A percentile compares a stretch with the other conserved stretches of the same genome.
Evolutionary conservation across 495 filamentous ascomycete species (phyloP).

Genomic region (Bathelium albidoporum): DNA sequence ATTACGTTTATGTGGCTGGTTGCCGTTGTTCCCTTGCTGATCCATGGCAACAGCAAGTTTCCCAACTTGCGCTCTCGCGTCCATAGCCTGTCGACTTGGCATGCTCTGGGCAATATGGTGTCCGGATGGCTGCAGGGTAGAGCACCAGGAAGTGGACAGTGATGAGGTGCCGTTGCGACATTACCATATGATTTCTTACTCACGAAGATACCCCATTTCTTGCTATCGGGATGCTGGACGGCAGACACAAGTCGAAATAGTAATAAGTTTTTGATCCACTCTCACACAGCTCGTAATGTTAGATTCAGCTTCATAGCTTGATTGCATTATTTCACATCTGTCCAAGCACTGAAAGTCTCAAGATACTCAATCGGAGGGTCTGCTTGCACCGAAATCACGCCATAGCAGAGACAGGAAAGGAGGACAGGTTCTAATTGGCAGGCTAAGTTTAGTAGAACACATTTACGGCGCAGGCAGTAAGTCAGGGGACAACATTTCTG

Average conservation of each 20-base stretch:
- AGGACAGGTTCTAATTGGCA: too few relatives aligned
- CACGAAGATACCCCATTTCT: not conserved
- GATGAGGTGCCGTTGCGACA: not conserved
- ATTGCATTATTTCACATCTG: too few relatives aligned
- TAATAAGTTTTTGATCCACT: not conserved
- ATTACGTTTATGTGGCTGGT: conserved; percentile 9
- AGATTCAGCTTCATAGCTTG: too few relatives aligned
- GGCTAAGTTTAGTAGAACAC: too few relatives aligned
- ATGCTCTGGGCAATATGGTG: not conserved
- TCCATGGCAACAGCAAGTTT: conserved; percentile 8
- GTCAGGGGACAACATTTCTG: too few relatives aligned
- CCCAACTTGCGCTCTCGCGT: conserved; percentile 3
- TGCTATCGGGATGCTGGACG: not conserved
- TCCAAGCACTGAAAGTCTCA: too few relatives aligned
- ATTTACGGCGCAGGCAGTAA: too few relatives aligned
- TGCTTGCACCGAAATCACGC: too few relatives aligned
- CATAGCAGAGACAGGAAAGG: too few relatives aligned
- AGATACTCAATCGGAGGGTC: too few relatives aligned
- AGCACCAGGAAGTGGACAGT: not conserved
- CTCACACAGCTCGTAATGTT: too few relatives aligned
- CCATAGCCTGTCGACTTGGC: conserved; percentile 2
- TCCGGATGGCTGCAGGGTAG: not conserved
- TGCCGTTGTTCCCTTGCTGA: conserved; percentile 8
- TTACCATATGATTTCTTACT: not conserved
- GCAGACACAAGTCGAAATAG: not conserved